A percentile compares a stretch with the other conserved stretches of the same genome.
Evolutionary conservation across 2,329 filamentous ascomycete genomes (phyloP).

Genomic region (Pseudogymnoascus sp.): DNA sequence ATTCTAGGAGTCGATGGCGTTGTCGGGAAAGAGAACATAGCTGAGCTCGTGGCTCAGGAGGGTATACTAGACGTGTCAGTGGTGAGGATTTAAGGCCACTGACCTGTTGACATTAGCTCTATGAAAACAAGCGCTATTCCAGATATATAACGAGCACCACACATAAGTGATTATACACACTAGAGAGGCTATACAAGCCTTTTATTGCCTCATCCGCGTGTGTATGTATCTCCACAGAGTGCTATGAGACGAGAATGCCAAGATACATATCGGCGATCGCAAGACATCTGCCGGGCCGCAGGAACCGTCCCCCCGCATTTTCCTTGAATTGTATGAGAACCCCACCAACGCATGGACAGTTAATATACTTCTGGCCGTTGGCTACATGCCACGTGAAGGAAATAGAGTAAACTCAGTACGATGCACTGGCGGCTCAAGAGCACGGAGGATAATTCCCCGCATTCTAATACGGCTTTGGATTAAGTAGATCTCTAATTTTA

Average conservation of each 20-base stretch:
- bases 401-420: neutral
- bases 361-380: neutral
- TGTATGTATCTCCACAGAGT: neutral
- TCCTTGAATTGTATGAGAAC: neutral
- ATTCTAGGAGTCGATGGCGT: conserved; percentile 66
- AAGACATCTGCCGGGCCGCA: neutral
- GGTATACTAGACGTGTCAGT: conserved; percentile 51
- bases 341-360: neutral
- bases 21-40: conserved; percentile 50
- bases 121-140: neutral
- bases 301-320: neutral
- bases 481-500: neutral
- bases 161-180: neutral
- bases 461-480: neutral
- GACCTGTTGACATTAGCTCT: neutral
- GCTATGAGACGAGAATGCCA: neutral
- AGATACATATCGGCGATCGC: neutral
- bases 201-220: neutral
- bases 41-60: conserved; percentile 41
- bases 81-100: conserved; percentile 28
- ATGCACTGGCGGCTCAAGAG: neutral
- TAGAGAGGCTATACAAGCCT: neutral
- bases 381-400: neutral
- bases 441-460: neutral
- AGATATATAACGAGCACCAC: neutral